Base-by-base conservation (phyloP, 2,329 filamentous ascomycete species). In the Monilinia aucupariae region DNA sequence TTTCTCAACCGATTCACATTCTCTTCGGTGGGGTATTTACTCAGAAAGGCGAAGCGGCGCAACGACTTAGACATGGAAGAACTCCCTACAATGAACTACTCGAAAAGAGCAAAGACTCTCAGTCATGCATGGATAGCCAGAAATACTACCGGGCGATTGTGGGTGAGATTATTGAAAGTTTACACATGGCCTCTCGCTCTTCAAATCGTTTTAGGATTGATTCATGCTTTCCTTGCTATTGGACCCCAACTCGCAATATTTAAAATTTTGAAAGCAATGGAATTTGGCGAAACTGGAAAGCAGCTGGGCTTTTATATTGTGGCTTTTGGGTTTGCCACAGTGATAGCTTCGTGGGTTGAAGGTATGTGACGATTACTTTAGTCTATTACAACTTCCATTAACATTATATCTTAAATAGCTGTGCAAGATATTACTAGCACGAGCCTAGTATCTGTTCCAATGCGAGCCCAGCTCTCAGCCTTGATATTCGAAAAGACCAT, bases 401-500 rank as follows among this genome's bases (percentile, higher is more conserved):
- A 65, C 51, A 30, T 43, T 64, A 68, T 20, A 84, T 83, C 58
- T 85, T 90, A 63, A 89, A 0, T 88, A 90, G 70, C 82, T 85
- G 73, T 82, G 85, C 52, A 58, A 13, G 60, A 64, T 47, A 82
- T 91, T 68, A 78, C 87, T 59, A 81, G 82, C 58, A 69, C 65
- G 64, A 64, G 62, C 30, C 64, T 68, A 13, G 53, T 71, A 7
- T 65, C 66, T 15, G 59, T 68, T 34, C 86, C 88, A 0, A 77
- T 92, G 20, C 84, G 87, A 58, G 82, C 85, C 25, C 85, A 91
- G 68, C 77, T 93, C 4, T 85, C 87, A 2, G 82, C 87, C 0
- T 78, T 91, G 20, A 82, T 92, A 17, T 92, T 91, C 69, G 82
- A 86, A 65, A 93, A 93, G 73, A 83, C 88, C 0, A 84, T 91